These are phyloP conservation scores for Moesziomyces sp. DNA, from an alignment of 1,284 basidiomycete genomes.

Conservation along the genomic window DNA sequence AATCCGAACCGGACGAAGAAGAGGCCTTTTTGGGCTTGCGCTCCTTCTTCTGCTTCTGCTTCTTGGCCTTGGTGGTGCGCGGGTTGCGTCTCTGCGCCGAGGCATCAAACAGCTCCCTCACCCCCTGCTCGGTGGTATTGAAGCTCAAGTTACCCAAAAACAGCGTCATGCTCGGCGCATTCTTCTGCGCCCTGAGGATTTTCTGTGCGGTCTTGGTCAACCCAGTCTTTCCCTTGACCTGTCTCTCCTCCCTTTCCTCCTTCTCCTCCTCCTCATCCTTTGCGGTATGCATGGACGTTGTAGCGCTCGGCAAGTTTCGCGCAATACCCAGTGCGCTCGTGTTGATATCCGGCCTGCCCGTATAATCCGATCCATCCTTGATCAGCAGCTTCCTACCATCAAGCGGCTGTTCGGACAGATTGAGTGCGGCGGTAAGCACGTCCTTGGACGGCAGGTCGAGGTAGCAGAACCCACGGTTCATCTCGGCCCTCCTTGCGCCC, in stretches of 20 bases:
- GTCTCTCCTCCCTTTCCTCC: not conserved
- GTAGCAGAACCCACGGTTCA: conserved; percentile 85
- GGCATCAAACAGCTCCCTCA: conserved; percentile 77
- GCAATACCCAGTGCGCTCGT: conserved; percentile 35
- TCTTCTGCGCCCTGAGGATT: conserved; percentile 82
- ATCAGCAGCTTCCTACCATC: conserved; percentile 89
- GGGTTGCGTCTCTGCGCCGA: conserved; percentile 46
- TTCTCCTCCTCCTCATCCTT: conserved; percentile 3
- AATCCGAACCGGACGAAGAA: too few species aligned
- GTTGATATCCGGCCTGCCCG: conserved; percentile 66
- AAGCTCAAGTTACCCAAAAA: conserved; percentile 91
- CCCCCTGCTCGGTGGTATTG: conserved; percentile 79
- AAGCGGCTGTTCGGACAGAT: conserved; percentile 81
- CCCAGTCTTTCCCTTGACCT: conserved; percentile 60
- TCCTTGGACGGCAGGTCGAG: conserved; percentile 87
- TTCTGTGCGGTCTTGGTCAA: conserved; percentile 83
- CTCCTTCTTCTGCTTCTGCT: conserved; percentile 18
- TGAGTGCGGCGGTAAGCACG: conserved; percentile 79
- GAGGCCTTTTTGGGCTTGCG: conserved; percentile 16
- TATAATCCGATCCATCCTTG: conserved; percentile 78
- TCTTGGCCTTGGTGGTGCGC: conserved; percentile 7
- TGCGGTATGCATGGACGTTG: not conserved
- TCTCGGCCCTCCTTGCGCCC: conserved; percentile 68
- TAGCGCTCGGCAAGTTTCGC: conserved; percentile 13
- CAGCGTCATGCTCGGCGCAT: conserved; percentile 82